Conservation (phyloP, 2,329 filamentous ascomycete genomes). For the Bipolaris victoriae region DNA sequence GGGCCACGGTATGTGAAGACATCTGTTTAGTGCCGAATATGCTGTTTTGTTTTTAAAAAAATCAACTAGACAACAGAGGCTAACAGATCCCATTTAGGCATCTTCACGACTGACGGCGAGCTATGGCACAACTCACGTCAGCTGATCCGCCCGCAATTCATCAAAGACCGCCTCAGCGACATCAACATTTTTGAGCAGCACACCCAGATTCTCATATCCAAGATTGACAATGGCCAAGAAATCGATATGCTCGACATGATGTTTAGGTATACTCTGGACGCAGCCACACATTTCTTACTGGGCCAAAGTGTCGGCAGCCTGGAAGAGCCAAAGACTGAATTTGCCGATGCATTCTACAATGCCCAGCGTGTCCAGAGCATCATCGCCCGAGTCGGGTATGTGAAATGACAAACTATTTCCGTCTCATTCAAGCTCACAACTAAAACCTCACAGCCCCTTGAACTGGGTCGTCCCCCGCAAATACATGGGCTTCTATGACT, state of each 20-base stretch:
- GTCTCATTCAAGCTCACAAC: neutral
- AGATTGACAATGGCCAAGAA: constrained; percentile 61
- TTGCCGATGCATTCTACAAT: constrained; percentile 81
- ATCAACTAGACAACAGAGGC: neutral
- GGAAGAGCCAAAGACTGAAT: constrained; percentile 65
- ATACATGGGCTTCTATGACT: constrained; percentile 64
- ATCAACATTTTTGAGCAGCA: constrained; percentile 82
- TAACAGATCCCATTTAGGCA: constrained; percentile 44
- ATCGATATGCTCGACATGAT: constrained; percentile 78
- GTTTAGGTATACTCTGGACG: constrained; percentile 79
- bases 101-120: constrained; percentile 75
- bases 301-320: constrained; percentile 72
- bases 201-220: constrained; percentile 72
- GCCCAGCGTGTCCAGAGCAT: constrained; percentile 77
- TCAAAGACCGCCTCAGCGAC: constrained; percentile 82
- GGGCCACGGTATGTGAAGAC: constrained; percentile 68
- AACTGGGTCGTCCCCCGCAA: constrained; percentile 67
- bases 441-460: constrained; percentile 58
- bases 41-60: neutral
- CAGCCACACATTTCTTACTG: constrained; percentile 84
- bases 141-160: constrained; percentile 84
- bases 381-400: constrained; percentile 67
- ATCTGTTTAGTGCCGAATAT: neutral
- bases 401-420: neutral
- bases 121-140: constrained; percentile 82